These are phyloP conservation scores for Aspergillus brunneoviolaceus DNA, from an alignment of 2,329 filamentous ascomycete species.

Conservation along the genomic window DNA sequence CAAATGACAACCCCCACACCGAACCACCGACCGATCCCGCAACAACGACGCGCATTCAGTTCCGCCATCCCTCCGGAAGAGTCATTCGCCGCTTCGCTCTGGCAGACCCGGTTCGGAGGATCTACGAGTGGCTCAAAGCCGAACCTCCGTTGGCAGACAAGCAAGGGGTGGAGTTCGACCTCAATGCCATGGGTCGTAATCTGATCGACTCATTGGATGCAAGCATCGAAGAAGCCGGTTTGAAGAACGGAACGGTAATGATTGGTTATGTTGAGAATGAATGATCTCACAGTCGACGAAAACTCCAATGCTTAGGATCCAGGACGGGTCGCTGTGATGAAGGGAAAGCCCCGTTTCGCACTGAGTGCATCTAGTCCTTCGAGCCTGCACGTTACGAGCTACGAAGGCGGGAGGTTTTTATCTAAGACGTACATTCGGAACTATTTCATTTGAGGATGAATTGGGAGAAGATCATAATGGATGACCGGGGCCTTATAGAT, in stretches of 20 bases:
- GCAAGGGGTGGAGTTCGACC: slow-evolving; percentile 75
- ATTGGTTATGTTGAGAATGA: slow-evolving; percentile 76
- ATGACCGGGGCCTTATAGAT: neutral
- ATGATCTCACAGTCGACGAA: neutral
- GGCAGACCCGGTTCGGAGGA: slow-evolving; percentile 71
- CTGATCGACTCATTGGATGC: slow-evolving; percentile 72
- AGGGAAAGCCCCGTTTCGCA: neutral
- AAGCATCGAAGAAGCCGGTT: slow-evolving; percentile 74
- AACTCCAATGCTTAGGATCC: neutral
- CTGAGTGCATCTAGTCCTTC: neutral
- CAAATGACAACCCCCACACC: slow-evolving; percentile 68
- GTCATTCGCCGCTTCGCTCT: slow-evolving; percentile 83
- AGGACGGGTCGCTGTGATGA: neutral
- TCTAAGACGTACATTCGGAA: neutral
- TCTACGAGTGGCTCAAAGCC: slow-evolving; percentile 97
- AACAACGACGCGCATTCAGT: slow-evolving; percentile 84
- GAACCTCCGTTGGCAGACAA: slow-evolving; percentile 74
- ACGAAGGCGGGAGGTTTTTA: neutral
- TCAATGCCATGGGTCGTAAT: slow-evolving; percentile 85
- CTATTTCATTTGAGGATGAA: neutral
- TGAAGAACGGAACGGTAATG: slow-evolving; percentile 95
- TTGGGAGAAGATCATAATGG: neutral
- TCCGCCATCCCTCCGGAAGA: slow-evolving; percentile 79
- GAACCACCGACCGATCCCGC: slow-evolving; percentile 73
- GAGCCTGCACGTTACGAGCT: neutral